Evolutionary conservation across 2,329 filamentous ascomycete species (phyloP), one percentile per base, ranked within the genome.

Genomic region (Fusarium incarnatum): DNA sequence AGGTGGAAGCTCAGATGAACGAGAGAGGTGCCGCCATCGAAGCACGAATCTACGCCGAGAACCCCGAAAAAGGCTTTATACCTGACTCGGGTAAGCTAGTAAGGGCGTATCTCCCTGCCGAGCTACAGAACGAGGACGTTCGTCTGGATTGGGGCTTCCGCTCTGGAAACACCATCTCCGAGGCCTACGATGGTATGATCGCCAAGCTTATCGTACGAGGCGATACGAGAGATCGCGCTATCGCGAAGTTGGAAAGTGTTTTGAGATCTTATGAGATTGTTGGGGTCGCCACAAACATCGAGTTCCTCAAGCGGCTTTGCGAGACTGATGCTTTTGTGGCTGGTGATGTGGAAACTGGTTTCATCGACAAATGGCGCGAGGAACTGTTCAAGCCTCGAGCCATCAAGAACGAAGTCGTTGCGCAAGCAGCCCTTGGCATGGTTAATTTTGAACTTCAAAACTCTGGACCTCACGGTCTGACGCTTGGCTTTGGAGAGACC

Each of bases 151-250:
- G 94, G 47, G 96, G 96, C 3, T 98, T 98, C 78, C 88, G 94
- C 28, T 87, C 94, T 72, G 96, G 96, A 27, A 95, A 97, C 78
- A 93, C 94, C 68, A 93, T 99, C 5, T 97, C 94, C 0, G 93
- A 95, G 62, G 93, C 96, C 57, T 99, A 99, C 80, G 96, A 99
- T 74, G 96, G 96, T 28, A 99, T 99, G 96, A 97, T 99, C 72
- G 93, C 96, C 46, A 99, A 99, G 82, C 87, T 99, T 55, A 99
- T 99, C 73, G 94, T 98, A 8, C 89, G 93, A 61, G 96, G 93
- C 1, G 87, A 89, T 18, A 91, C 91, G 60, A 88, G 96, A 64
- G 88, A 92, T 77, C 91, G 92, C 27, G 93, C 94, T 6, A 91
- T 99, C 52, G 90, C 92, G 62, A 97, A 93, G 79, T 85, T 99